A percentile compares a stretch with the other conserved stretches of the same genome.
These are phyloP conservation scores for Eucalyptus pauciflora DNA, from an alignment of 345 rosid species.

Conservation along the genomic window DNA sequence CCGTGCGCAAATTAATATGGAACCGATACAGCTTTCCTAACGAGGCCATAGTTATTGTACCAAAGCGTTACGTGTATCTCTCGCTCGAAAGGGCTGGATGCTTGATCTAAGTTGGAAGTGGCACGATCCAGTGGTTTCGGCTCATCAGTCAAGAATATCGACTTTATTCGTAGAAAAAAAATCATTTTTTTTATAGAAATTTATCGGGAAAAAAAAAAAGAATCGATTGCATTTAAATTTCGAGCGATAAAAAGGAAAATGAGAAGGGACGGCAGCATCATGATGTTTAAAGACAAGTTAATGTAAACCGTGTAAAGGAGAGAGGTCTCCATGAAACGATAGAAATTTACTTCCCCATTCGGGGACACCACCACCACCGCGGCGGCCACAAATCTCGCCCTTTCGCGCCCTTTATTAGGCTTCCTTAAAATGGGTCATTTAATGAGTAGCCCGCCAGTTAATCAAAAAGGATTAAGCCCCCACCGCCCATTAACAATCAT, in stretches of 20 bases:
- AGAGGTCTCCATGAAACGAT: neutral
- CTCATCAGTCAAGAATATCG: accelerated
- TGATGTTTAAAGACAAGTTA: neutral
- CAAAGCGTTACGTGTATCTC: neutral
- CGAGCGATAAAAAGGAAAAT: neutral
- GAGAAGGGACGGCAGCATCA: neutral
- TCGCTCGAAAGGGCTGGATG: neutral
- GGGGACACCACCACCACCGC: neutral
- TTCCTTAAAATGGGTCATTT: neutral
- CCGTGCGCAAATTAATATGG: accelerated
- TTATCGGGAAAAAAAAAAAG: accelerated
- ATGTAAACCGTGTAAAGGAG: neutral
- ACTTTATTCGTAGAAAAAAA: accelerated
- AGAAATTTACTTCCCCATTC: neutral
- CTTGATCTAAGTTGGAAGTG: neutral
- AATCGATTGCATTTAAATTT: no score
- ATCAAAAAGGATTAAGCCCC: neutral
- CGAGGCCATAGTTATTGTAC: neutral
- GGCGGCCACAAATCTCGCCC: neutral
- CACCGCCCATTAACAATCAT: neutral
- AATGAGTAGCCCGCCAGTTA: neutral
- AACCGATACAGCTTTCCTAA: neutral
- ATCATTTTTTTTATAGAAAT: no score
- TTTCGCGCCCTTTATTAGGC: neutral
- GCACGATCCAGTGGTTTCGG: accelerated